phyloP scores from a whole-genome alignment of 2,329 filamentous ascomycete genomes.

The Pestalotiopsis sp. region DNA sequence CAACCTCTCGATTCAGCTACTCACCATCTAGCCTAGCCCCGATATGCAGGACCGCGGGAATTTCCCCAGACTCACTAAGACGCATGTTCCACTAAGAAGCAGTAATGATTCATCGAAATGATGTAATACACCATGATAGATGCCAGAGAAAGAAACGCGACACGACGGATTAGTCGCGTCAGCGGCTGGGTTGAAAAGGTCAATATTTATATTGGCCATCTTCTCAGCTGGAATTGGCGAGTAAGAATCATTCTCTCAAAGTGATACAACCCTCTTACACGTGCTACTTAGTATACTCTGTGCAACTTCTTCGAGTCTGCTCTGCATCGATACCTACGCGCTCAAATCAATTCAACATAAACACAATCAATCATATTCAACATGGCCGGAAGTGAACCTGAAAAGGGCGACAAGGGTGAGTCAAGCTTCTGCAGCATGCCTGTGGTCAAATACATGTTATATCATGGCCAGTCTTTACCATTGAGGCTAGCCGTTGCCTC shows the following conservation, averaged over 20 bases:
- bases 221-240: not conserved
- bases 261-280: no score
- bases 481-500: not conserved
- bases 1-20: no score
- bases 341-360: not conserved
- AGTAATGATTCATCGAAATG: conserved; percentile 9
- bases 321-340: not conserved
- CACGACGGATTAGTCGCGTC: not conserved
- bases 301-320: not conserved
- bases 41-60: not conserved
- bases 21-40: no score
- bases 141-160: not conserved
- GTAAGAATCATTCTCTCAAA: not conserved
- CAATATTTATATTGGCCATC: not conserved
- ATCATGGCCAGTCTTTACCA: not conserved
- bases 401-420: conserved; percentile 15
- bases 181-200: not conserved
- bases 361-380: not conserved
- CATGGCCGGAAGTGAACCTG: conserved; percentile 11
- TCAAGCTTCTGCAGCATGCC: not conserved
- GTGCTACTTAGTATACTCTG: not conserved
- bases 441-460: not conserved
- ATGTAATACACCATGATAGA: not conserved
- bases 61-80: not conserved
- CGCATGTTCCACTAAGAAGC: not conserved